Base-by-base conservation (phyloP, 2,329 filamentous ascomycete genomes). In the Aureobasidium subglaciale region DNA sequence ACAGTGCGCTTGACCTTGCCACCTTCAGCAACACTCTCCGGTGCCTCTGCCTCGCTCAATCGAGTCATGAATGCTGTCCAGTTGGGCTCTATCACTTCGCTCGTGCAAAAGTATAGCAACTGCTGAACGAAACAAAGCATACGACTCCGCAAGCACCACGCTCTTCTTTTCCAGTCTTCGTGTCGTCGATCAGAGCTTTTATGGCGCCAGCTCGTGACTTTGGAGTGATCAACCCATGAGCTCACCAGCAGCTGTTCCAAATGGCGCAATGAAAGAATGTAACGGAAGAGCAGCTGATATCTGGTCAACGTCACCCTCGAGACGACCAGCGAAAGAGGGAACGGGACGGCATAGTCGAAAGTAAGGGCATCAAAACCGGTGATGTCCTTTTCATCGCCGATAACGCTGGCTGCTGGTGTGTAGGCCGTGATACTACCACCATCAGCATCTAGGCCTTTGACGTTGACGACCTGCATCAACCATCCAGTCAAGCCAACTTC, bases 61-160 rank as follows among this genome's bases (percentile, higher is more conserved):
- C 89, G 80, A n/a, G 86, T 83, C 90, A 96, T 96, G 59, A 99
- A 83, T 45, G 85, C 87, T 62, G 90, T 84, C 93, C 93, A 99
- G 70, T 97, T 97, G 3, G 92, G 93, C 70, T 99, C 93, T 55
- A 99, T 95, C 54, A 99, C 93, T 71, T 99, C 93, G 1, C 90
- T 85, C 0, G 93, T 97, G 72, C 90, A 97, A 69, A 96, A 99
- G 71, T 97, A 99, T 5, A 96, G 80, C 34, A 97, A 78, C 69
- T 99, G 93, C 71, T 99, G 93, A 2, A 97, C 90, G 67, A 97
- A 99, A 8, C 96, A 89, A 8, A 97, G 78, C 93, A 99, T 99
- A 45, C 93, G 83, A 2, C 91, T 90, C 30, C 93, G 83, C 56
- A 99, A 73, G 2, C 90, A 96, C 86, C 90, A 97, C 0, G 92